Base-by-base conservation (phyloP, 2,329 filamentous ascomycete genomes). In the Scedosporium boydii region DNA sequence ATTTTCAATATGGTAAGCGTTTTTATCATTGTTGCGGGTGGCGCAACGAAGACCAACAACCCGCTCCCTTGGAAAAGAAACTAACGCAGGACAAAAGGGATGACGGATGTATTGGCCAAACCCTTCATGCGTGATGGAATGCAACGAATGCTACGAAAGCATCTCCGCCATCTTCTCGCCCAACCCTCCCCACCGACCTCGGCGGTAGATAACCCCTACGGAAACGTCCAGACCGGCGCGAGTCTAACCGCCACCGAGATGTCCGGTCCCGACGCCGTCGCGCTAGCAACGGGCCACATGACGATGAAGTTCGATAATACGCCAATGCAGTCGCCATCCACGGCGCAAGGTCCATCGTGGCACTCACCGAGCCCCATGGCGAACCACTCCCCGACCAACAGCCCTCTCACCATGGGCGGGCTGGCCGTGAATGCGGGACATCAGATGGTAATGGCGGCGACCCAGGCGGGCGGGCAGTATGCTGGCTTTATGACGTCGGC, bases 81-180 rank as follows among this genome's bases (percentile, higher is more conserved):
- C 18, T 27, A 61, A 57, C 12, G 5, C n/a, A 18, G 38, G n/a
- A 3, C 58, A 26, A 23, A n/a, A 96, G 93, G 93, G 53, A 97
- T 99, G 93, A 96, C 96, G 70, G 95, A 96, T 70, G 93, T 99
- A 18, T 78, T 99, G 64, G 93, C 95, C 0, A 99, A 99, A 72
- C 95, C 95, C 0, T 99, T 99, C 73, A 99, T 95, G 4, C 88
- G 89, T 69, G 89, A 92, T 67, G 90, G 89, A 46, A 90, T 95
- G 78, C 82, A 91, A 62, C 87, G 88, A 67, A 89, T 96, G 76
- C 81, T 99, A 34, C 90, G 95, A 74, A 96, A 93, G 71, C 91
- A 97, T 71, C 80, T 98, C 59, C 82, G 85, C n/a, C 88, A 92
- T 71, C 81, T 96, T 64, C 87, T 96, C 46, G 29, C 21, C 29